Percentiles rank a stretch among this genome's conserved stretches.
Conservation (phyloP, 2,329 filamentous ascomycete species). For the Simplicillium aogashimaense region DNA sequence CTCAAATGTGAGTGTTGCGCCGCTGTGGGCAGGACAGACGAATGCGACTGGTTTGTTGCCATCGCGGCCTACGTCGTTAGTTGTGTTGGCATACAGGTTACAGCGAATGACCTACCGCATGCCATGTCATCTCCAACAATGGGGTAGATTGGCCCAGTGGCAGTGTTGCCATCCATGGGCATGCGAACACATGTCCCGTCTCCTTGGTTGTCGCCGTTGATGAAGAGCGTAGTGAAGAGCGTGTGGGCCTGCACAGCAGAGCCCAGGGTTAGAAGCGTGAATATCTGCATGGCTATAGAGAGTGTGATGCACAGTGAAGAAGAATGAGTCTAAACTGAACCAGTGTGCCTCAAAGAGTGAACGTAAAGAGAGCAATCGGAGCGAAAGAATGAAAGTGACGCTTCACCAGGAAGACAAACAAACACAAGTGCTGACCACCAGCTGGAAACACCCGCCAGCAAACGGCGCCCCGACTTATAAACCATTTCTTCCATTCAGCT, state of each 20-base stretch:
- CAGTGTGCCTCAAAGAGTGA: no score
- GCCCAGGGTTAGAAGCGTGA: constrained; percentile 20
- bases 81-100: no score
- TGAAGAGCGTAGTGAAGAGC: constrained; percentile 51
- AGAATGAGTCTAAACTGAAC: no score
- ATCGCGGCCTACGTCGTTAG: constrained; percentile 25
- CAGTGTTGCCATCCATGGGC: constrained; percentile 39
- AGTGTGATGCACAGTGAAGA: no score
- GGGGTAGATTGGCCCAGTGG: constrained; percentile 47
- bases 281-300: constrained; percentile 26
- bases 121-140: constrained; percentile 55
- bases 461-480: background rate
- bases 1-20: constrained; percentile 53
- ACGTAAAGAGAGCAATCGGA: background rate
- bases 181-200: constrained; percentile 65
- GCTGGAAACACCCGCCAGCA: constrained; percentile 1
- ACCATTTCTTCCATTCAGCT: no score
- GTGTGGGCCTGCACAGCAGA: constrained; percentile 44
- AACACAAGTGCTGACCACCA: background rate
- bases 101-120: constrained; percentile 44
- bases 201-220: constrained; percentile 55
- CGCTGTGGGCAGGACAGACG: constrained; percentile 38
- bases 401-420: background rate
- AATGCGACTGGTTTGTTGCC: constrained; percentile 34
- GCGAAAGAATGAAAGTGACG: background rate